Evolutionary conservation across 495 filamentous ascomycete species (phyloP), one percentile per base, ranked within the genome.

Genomic region (Oidiodendron maius): DNA sequence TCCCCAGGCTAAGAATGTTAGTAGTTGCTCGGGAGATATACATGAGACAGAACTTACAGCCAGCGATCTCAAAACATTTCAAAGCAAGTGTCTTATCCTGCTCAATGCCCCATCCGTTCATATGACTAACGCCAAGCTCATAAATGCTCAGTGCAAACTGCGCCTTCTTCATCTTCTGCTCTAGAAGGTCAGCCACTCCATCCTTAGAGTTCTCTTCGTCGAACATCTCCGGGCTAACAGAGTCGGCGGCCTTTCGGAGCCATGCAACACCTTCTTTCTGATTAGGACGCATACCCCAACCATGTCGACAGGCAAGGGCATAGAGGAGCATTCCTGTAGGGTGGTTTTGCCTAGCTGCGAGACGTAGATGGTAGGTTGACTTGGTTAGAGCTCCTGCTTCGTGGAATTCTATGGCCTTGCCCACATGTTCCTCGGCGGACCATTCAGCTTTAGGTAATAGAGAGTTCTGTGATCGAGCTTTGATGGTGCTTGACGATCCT

Each of bases 101-200:
- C 54, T 91, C 82, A 38, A 91, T 93, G 3, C 93, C 93, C 93
- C 93, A 98, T 2, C 93, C 93, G 55, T 98, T 96, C 78, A 96
- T 84, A 63, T 96, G 87, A 65, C 87, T 93, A n/a, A 96, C 86
- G 4, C 93, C 93, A 16, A 98, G 70, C 68, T 98, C 93, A 52
- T 98, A 98, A 26, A 96, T 87, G 61, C 89, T 89, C 46, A 96
- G 70, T 1, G 93, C 93, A 64, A 96, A 95, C 57, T 96, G 91
- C 11, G 91, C 87, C 47, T 88, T 84, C 36, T 87, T 81, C 2
- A 82, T 81, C 65, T 93, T 93, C 39, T 76, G 76, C 56, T 87
- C 85, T 36, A 74, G 54, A 1, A 79, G 56, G 62, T 91, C 83
- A 16, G 80, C 75, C 3, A 70, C 61, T 4, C 80, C 81, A 42